Evolutionary conservation across 257 asterid genomes (phyloP).

Genomic region (Nicotiana otophora): DNA sequence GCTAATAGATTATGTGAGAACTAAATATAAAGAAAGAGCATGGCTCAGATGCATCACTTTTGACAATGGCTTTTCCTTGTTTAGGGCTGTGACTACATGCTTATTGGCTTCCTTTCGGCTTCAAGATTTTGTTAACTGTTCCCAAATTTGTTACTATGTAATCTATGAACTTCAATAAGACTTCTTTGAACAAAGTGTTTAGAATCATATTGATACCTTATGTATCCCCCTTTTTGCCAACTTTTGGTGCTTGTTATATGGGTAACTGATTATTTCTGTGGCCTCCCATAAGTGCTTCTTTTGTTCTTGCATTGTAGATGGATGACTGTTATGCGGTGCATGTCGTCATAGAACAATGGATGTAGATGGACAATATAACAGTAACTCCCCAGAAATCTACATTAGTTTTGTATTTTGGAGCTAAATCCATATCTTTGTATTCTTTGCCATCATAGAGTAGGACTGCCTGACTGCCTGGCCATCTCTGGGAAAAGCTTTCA

Average conservation of each 20-base stretch:
- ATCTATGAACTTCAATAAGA: background rate
- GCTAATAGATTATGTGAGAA: background rate
- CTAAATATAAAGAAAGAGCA: background rate
- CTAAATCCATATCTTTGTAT: background rate
- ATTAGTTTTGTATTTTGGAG: background rate
- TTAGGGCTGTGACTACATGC: conserved; percentile 41
- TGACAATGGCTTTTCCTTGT: conserved; percentile 29
- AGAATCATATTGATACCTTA: background rate
- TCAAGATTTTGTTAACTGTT: conserved; percentile 30
- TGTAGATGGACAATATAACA: conserved; percentile 22
- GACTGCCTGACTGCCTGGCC: no score
- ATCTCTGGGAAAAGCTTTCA: background rate
- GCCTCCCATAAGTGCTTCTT: conserved; percentile 16
- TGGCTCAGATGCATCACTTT: background rate
- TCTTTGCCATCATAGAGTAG: conserved; percentile 2
- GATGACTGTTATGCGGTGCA: conserved; percentile 53
- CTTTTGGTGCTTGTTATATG: background rate
- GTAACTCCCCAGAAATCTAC: conserved; percentile 14
- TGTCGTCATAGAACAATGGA: conserved; percentile 41
- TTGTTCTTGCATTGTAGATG: conserved; percentile 44
- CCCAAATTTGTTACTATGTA: background rate
- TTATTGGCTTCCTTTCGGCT: conserved; percentile 34
- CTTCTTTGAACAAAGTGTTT: background rate
- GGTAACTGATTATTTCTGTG: background rate
- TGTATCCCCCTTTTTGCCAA: background rate